Conservation (phyloP, 345 rosid species). For the Punica granatum region DNA sequence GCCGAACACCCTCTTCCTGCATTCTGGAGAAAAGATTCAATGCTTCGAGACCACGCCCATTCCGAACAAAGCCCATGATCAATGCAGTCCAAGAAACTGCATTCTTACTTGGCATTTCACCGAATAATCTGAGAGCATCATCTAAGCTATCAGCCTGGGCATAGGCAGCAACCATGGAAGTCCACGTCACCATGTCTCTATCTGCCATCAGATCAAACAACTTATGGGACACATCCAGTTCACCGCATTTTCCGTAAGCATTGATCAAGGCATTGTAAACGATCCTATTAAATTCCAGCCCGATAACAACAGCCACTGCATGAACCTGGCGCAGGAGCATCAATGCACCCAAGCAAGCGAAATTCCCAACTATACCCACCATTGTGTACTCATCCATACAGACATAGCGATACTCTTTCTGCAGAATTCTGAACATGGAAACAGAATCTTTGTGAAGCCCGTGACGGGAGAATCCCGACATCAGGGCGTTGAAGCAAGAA, state of each 20-base stretch:
- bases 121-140: constrained; percentile 29
- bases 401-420: constrained; percentile 11
- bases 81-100: constrained; percentile 35
- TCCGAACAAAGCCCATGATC: constrained; percentile 31
- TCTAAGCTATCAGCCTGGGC: constrained; percentile 23
- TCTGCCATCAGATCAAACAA: constrained; percentile 24
- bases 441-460: constrained; percentile 28
- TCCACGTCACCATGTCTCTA: constrained; percentile 42
- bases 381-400: constrained; percentile 27
- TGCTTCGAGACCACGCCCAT: constrained; percentile 24
- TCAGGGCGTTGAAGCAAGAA: constrained; percentile 34
- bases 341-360: constrained; percentile 28
- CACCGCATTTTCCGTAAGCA: constrained; percentile 43
- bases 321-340: constrained; percentile 29
- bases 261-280: constrained; percentile 32
- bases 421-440: constrained; percentile 20
- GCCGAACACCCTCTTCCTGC: constrained; percentile 27
- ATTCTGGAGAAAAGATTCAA: constrained; percentile 28
- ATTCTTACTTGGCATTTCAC: constrained; percentile 28
- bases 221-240: constrained; percentile 14
- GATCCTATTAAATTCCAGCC: constrained; percentile 26
- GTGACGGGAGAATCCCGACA: constrained; percentile 30
- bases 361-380: constrained; percentile 33
- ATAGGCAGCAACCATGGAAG: constrained; percentile 35
- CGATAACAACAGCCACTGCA: constrained; percentile 21